These are phyloP conservation scores for Phytopythium aichiense DNA, from an alignment of 352 stramenopile genomes.

Conservation along the genomic window DNA sequence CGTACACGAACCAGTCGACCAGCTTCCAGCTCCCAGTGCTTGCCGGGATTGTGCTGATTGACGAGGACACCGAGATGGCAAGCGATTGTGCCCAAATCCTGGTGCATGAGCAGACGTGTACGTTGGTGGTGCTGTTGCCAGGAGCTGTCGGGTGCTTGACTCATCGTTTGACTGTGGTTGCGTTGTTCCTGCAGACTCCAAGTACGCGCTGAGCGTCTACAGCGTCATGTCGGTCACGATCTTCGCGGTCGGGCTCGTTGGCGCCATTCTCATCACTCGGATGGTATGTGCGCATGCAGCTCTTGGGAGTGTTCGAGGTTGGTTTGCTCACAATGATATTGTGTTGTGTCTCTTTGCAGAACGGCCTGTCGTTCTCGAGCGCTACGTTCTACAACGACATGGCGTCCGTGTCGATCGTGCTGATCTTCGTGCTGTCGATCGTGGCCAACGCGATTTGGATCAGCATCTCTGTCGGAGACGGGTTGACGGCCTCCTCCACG, in stretches of 20 bases:
- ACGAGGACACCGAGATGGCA: conserved; percentile 42
- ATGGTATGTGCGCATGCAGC: conserved; percentile 39
- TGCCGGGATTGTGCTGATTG: conserved; percentile 56
- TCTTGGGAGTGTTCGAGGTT: background rate
- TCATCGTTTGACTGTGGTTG: conserved; percentile 10
- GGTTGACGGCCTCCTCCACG: conserved; percentile 34
- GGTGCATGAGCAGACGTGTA: conserved; percentile 59
- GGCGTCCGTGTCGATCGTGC: conserved; percentile 71
- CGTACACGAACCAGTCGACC: conserved; percentile 15
- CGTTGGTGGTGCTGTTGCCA: conserved; percentile 9
- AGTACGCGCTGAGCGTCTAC: conserved; percentile 78
- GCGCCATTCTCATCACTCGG: conserved; percentile 70
- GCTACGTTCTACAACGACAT: conserved; percentile 85
- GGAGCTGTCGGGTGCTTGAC: background rate
- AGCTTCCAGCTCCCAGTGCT: conserved; percentile 42
- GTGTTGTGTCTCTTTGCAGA: conserved; percentile 25
- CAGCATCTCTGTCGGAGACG: conserved; percentile 51
- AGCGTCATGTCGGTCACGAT: conserved; percentile 86
- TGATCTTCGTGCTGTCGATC: conserved; percentile 70
- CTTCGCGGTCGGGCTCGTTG: conserved; percentile 69
- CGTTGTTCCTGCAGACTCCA: conserved; percentile 29
- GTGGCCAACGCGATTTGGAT: conserved; percentile 82
- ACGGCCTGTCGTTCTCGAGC: conserved; percentile 73
- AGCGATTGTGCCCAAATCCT: conserved; percentile 70
- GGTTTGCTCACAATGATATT: background rate